Base-by-base conservation (phyloP, 805 yeast genomes). In the Kodamaea sagamina region DNA sequence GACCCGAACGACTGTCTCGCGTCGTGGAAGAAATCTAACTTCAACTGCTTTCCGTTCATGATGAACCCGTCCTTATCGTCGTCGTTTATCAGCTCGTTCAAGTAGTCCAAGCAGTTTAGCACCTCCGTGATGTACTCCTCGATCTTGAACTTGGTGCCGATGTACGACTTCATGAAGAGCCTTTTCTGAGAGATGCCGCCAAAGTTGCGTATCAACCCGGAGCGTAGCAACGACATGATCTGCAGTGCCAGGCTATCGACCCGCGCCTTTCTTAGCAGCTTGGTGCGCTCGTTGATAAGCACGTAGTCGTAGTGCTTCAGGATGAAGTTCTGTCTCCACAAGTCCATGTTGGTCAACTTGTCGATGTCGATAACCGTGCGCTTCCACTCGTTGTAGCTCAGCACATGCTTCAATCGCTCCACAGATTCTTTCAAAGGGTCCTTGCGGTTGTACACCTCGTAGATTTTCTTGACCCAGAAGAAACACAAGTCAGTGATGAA, bases 111-210 rank as follows among this genome's bases (percentile, higher is more conserved):
- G 52, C 95, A 78, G 22, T 72, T 75, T 34, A 87, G 64, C 0
- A 89, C 92, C 57, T 87, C 95, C 24, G 75, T 68, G 19, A 89
- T 81, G 59, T 89, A 89, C 43, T 87, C 92, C 61, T 93, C 97
- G 41, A 93, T 92, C 48, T 89, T 71, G 41, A 79, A 66, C 66
- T 93, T 93, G 1, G 98, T 93, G 1, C 99, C 99, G 47, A 86
- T 72, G 53, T 87, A 85, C 0, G 96, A 79, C 44, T 89, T 81
- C 42, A 84, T 84, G 68, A 86, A 92, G 35, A 93, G 67, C 42
- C 82, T 77, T 49, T 84, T 81, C 51, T 84, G 86, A 1, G 95
- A 78, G 4, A 93, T 88, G 0, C 96, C 95, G 5, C 96, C 98
- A 67, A 92, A 86, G 58, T 93, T 93, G 31, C 99, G 68, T 26